phyloP scores from a whole-genome alignment of 495 filamentous ascomycete genomes.

The Penicillium coprophilum region DNA sequence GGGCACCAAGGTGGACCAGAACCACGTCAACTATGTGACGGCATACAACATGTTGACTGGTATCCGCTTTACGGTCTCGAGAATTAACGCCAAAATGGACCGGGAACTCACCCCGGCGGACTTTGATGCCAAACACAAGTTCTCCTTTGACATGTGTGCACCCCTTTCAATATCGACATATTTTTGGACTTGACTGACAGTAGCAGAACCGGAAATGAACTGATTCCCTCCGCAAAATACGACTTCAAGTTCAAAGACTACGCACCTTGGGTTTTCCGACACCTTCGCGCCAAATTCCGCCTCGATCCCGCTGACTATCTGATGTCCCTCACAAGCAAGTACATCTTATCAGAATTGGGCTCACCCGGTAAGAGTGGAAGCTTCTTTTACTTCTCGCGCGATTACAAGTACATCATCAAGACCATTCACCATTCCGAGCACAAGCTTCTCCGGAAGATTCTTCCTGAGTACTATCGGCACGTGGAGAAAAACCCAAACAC shows the following conservation, averaged over 20 bases:
- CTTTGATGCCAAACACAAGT: slow-evolving; percentile 91
- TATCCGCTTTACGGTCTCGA: slow-evolving; percentile 93
- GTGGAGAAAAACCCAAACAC: slow-evolving; percentile 93
- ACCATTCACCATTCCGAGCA: slow-evolving; percentile 98
- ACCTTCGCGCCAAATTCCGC: slow-evolving; percentile 82
- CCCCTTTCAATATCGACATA: neutral
- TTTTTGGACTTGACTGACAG: slow-evolving; percentile 27
- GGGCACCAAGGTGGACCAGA: slow-evolving; percentile 97
- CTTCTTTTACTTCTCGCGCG: slow-evolving; percentile 99
- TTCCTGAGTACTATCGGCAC: slow-evolving; percentile 93
- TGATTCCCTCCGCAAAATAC: slow-evolving; percentile 98
- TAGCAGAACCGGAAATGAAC: slow-evolving; percentile 84
- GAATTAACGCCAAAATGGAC: slow-evolving; percentile 96
- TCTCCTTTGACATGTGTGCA: slow-evolving; percentile 93
- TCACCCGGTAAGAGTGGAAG: slow-evolving; percentile 98
- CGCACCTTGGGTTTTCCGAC: slow-evolving; percentile 97
- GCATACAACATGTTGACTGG: slow-evolving; percentile 99
- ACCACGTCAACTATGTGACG: slow-evolving; percentile 95
- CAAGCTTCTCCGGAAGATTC: slow-evolving; percentile 86
- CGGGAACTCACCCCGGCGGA: slow-evolving; percentile 83
- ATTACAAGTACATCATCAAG: slow-evolving; percentile 99
- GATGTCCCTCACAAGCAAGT: slow-evolving; percentile 97
- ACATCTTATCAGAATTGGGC: slow-evolving; percentile 94
- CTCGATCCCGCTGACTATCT: slow-evolving; percentile 97
- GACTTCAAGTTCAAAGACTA: slow-evolving; percentile 99